Base-by-base conservation (phyloP, 345 rosid genomes). In the Lepidium africanum region DNA sequence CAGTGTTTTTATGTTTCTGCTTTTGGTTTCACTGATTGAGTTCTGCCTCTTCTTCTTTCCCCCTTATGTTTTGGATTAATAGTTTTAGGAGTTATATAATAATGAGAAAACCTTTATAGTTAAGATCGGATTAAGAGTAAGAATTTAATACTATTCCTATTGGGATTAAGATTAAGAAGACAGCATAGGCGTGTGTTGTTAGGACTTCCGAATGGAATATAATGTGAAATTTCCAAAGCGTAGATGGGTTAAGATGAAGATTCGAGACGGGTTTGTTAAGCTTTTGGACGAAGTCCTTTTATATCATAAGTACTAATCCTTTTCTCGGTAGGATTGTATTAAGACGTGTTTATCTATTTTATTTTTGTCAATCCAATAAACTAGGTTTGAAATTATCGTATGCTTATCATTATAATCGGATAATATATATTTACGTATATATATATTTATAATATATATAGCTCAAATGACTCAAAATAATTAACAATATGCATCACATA, bases 261-360 rank as follows among this genome's bases (percentile, higher is more conserved):
- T 61, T 40, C 14, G 13, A 37, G 39, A 69, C 1, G 8, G 38
- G 33, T 30, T 30, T 1, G 1, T 16, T 25, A 69, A 48, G 21
- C 38, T 62, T 30, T 60, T 35, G 43, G 64, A 71, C 63, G 23
- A 33, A n/a, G 64, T 71, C 76, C 5, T 45, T 53, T 5, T 13
- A 63, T 21, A 63, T 21, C 63, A 32, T 25, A 35, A 61, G 6
- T 43, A 14, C 16, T 15, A 33, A 43, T 21, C 38, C 14, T 15
- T 35, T 4, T 35, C 48, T 19, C 62, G 10, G 61, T 32, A 52
- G 54, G 47, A 51, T 39, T 39, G 0, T 51, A 14, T 15, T 0
- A 40, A 3, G 15, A 41, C 17, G 2, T 14, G 5, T 33, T 54
- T 16, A 8, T 10, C 23, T 21, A 1, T 2, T 33, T 12, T 1